A percentile compares a stretch with the other conserved stretches of the same genome.
Evolutionary conservation across 2,329 filamentous ascomycete genomes (phyloP).

Genomic region (Calonectria montana): DNA sequence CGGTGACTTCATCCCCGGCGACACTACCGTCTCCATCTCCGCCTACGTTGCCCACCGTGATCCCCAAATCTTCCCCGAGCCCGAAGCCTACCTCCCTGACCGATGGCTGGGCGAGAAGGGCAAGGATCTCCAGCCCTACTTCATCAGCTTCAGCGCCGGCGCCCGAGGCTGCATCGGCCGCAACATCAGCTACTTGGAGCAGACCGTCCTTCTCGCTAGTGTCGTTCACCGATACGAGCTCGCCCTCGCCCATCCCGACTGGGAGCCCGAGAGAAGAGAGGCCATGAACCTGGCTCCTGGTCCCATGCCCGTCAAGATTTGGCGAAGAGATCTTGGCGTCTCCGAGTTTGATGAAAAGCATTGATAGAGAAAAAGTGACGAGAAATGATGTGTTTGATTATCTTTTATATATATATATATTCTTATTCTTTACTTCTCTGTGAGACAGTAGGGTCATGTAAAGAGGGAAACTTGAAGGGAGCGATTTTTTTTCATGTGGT

Average conservation of each 20-base stretch:
- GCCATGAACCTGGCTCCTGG: slow-evolving; percentile 36
- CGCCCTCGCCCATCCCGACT: slow-evolving; percentile 35
- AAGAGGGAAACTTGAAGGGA: background rate
- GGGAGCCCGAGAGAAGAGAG: slow-evolving; percentile 33
- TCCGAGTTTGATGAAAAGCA: slow-evolving; percentile 23
- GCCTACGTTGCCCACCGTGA: slow-evolving; percentile 53
- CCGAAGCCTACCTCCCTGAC: slow-evolving; percentile 53
- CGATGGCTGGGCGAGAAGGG: slow-evolving; percentile 53
- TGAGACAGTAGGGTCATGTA: background rate
- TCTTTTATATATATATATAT: background rate
- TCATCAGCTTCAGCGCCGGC: slow-evolving; percentile 56
- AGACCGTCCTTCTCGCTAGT: slow-evolving; percentile 56
- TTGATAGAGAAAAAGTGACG: background rate
- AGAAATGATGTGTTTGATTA: background rate
- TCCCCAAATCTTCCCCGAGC: slow-evolving; percentile 52
- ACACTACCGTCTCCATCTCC: slow-evolving; percentile 54
- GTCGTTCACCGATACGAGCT: slow-evolving; percentile 57
- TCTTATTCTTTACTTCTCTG: background rate
- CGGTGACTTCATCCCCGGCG: slow-evolving; percentile 48
- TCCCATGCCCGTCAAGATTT: slow-evolving; percentile 39
- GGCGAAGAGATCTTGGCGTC: slow-evolving; percentile 31
- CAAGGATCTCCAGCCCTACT: slow-evolving; percentile 49
- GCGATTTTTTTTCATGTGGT: background rate
- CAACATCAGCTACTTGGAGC: slow-evolving; percentile 56
- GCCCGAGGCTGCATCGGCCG: slow-evolving; percentile 55